Evolutionary conservation across 2,329 filamentous ascomycete genomes (phyloP), one percentile per base, ranked within the genome.

Genomic region (Sporothrix luriei): DNA sequence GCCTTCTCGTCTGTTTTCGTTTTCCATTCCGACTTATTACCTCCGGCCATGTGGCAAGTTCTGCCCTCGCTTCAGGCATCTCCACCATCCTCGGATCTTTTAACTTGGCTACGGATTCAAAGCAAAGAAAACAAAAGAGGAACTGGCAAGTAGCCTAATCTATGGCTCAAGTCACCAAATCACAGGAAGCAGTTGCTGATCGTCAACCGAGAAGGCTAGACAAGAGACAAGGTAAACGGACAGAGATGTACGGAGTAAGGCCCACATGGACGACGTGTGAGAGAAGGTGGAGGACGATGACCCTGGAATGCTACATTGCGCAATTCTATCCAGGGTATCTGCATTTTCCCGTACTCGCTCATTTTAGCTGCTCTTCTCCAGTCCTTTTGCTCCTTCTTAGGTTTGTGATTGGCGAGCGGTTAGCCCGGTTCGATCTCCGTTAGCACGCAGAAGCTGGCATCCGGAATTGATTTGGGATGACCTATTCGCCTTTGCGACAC

Each of bases 71-170:
- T 38, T 61, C 38, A 26, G 26, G 57, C 38, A 24, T 26, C 29
- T 29, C 29, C 49, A 19, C 33, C 33, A 26, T 26, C 26, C 64
- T 66, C 64, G 43, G 10, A 11, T 21, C 52, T 68, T 33, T 57
- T 40, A 26, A n/a, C 66, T 54, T 46, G 48, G 46, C 48, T 38
- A 38, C 65, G 21, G 11, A 43, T 55, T n/a, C 51, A 43, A 33
- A 13, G 61, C 29, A 26, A 21, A 14, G 16, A 11, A 46, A 54
- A 13, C 59, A 64, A 68, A 49, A 55, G 64, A 71, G 69, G 66
- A 33, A 61, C 69, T 71, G 69, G 65, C 72, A 72, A 71, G 72
- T 70, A 68, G 72, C 69, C 57, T 62, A 51, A 48, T 26, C n/a
- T 69, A 55, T 10, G 65, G 62, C 65, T 38, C 33, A 40, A 38